phyloP scores from a whole-genome alignment of 352 stramenopile genomes.

The Pythium inflatum region DNA sequence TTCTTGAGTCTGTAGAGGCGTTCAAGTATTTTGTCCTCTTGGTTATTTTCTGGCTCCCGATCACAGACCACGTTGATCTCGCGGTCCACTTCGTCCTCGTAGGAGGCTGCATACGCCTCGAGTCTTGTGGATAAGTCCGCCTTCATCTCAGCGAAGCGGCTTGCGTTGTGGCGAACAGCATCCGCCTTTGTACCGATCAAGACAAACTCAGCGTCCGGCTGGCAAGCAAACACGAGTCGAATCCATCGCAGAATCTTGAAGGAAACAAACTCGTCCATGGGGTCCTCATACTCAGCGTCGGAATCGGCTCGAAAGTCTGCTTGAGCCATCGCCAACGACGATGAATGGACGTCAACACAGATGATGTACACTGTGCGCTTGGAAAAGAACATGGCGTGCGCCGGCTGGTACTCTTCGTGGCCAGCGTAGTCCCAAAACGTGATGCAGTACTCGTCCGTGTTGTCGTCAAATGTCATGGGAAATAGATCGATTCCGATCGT shows the following conservation, averaged over 20 bases:
- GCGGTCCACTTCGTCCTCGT: no score
- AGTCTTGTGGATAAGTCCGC: no score
- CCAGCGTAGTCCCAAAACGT: conserved; percentile 4
- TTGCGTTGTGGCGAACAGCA: no score
- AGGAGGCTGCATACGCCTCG: no score
- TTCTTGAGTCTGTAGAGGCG: no score
- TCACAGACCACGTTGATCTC: no score
- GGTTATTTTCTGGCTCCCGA: no score
- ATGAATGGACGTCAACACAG: conserved; percentile 19
- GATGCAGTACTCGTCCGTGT: neutral
- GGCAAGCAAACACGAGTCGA: conserved; percentile 3
- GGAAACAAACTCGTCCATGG: conserved; percentile 20
- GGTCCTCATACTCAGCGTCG: neutral
- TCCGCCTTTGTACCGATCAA: conserved; percentile 26
- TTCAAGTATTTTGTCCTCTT: no score
- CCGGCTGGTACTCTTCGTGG: conserved; percentile 11
- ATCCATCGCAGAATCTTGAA: conserved; percentile 8
- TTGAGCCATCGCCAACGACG: neutral
- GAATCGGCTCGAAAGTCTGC: neutral
- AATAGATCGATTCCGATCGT: conserved; percentile 7
- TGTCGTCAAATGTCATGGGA: neutral
- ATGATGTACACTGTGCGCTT: conserved; percentile 19
- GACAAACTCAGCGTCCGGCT: conserved; percentile 27
- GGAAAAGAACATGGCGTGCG: conserved; percentile 27
- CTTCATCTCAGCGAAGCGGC: no score